Evolutionary conservation across 2,329 filamentous ascomycete species (phyloP).

Genomic region (Nothomitra cinnamomea): DNA sequence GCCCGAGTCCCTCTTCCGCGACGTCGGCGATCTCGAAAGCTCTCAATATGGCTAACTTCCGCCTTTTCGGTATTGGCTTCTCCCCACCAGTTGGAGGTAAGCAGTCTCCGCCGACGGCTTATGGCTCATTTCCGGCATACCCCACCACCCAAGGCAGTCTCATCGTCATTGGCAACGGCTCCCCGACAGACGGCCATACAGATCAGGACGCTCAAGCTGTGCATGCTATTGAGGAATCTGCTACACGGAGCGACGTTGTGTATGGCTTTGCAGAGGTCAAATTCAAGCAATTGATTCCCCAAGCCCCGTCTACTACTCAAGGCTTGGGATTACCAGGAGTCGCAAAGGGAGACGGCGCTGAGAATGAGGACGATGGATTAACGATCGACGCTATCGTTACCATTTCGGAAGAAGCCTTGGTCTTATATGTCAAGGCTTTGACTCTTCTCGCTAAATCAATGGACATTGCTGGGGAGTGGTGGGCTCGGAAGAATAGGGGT

Average conservation of each 20-base stretch:
- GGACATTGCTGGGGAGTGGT: conserved; percentile 89
- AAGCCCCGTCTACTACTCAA: conserved; percentile 62
- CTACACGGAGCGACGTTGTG: conserved; percentile 85
- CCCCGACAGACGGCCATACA: conserved; percentile 38
- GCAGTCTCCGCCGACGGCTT: conserved; percentile 55
- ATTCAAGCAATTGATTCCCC: conserved; percentile 87
- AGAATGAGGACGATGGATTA: conserved; percentile 48
- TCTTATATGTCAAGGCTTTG: conserved; percentile 89
- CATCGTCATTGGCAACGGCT: conserved; percentile 43
- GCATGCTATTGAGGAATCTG: conserved; percentile 76
- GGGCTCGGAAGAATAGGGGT: conserved; percentile 58
- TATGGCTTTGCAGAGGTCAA: conserved; percentile 98
- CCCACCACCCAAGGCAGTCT: conserved; percentile 57
- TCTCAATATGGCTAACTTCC: conserved; percentile 74
- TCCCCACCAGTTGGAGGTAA: conserved; percentile 39
- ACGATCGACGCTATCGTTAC: conserved; percentile 74
- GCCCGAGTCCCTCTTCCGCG: conserved; percentile 54
- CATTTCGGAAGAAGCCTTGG: conserved; percentile 83
- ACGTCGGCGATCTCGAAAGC: conserved; percentile 90
- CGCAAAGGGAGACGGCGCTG: conserved; percentile 33
- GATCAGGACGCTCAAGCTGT: conserved; percentile 71
- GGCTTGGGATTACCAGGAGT: conserved; percentile 43
- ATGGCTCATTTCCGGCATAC: conserved; percentile 72
- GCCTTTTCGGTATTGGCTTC: conserved; percentile 32
- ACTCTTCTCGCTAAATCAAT: conserved; percentile 83